These are phyloP conservation scores for Pecoramyces ruminantium DNA, from an alignment of 192 early-diverging fungal genomes.

Conservation along the genomic window DNA sequence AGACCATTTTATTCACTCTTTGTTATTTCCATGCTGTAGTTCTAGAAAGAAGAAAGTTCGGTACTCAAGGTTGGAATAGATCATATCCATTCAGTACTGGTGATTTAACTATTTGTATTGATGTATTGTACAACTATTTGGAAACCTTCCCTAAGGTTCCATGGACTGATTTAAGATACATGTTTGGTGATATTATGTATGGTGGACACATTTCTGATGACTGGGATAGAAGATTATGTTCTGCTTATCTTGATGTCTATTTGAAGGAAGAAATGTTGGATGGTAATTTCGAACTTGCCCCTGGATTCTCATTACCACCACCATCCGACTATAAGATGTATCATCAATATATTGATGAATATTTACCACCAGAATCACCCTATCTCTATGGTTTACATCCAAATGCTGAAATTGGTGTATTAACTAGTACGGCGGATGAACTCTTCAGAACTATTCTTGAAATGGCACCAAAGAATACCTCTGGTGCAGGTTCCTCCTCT, in stretches of 20 bases:
- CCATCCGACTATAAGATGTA: constrained; percentile 47
- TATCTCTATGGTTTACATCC: constrained; percentile 47
- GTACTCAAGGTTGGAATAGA: constrained; percentile 48
- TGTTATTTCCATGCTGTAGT: constrained; percentile 52
- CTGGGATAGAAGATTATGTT: constrained; percentile 40
- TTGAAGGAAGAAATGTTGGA: constrained; percentile 43
- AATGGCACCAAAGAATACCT: constrained; percentile 43
- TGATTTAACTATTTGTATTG: constrained; percentile 38
- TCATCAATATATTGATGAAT: constrained; percentile 47
- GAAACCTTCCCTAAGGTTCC: constrained; percentile 45
- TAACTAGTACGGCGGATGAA: constrained; percentile 42
- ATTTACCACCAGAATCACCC: constrained; percentile 36
- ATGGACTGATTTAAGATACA: constrained; percentile 45
- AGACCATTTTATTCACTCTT: constrained; percentile 35
- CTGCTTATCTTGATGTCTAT: constrained; percentile 41
- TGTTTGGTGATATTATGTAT: constrained; percentile 53
- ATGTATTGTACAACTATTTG: constrained; percentile 35
- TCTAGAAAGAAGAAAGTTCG: constrained; percentile 43
- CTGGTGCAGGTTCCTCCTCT: constrained; percentile 27
- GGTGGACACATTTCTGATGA: constrained; percentile 55
- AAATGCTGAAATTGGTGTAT: constrained; percentile 48
- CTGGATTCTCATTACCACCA: constrained; percentile 32
- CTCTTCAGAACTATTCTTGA: constrained; percentile 50
- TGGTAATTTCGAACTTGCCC: constrained; percentile 40
- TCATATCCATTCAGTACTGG: constrained; percentile 46